Percentiles rank a stretch among this genome's conserved stretches.
phyloP scores from a whole-genome alignment of 441 rosid genomes.

The Euphorbia schlechtendalii region DNA sequence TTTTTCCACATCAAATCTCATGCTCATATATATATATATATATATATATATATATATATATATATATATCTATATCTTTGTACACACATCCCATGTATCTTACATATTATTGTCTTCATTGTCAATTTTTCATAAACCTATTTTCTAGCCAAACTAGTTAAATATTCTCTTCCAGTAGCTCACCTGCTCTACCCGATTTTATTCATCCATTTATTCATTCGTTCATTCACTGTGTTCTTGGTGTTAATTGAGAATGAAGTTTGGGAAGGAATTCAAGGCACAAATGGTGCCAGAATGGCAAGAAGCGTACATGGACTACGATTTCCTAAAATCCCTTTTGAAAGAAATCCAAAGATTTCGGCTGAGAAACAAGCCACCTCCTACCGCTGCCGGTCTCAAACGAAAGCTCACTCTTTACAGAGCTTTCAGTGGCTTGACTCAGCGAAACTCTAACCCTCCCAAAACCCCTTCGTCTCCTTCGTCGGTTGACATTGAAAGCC shows the following conservation, averaged over 20 bases:
- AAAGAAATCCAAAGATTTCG: slow-evolving; percentile 45
- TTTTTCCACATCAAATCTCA: too few relatives aligned
- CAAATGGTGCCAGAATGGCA: slow-evolving; percentile 92
- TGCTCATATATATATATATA: too few relatives aligned
- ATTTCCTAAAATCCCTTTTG: slow-evolving; percentile 43
- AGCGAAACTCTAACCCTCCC: slow-evolving; percentile 19
- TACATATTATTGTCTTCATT: too few relatives aligned
- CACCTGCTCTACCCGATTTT: too few relatives aligned
- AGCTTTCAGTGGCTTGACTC: slow-evolving; percentile 60
- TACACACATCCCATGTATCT: too few relatives aligned
- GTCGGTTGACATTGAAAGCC: slow-evolving; percentile 35
- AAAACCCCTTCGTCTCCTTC: not conserved
- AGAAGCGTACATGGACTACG: slow-evolving; percentile 66
- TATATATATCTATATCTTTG: too few relatives aligned
- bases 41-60: too few relatives aligned
- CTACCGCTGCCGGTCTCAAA: slow-evolving; percentile 23
- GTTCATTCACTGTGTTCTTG: too few relatives aligned
- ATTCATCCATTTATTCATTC: too few relatives aligned
- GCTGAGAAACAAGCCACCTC: slow-evolving; percentile 25
- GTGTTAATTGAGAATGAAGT: slow-evolving; percentile 47
- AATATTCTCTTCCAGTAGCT: too few relatives aligned
- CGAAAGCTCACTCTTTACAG: slow-evolving; percentile 38
- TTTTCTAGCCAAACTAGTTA: too few relatives aligned
- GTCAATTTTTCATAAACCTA: too few relatives aligned
- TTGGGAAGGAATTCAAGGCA: slow-evolving; percentile 57